Evolutionary conservation across 768 basidiomycete genomes (phyloP).

Genomic region (Mycena alexandri): DNA sequence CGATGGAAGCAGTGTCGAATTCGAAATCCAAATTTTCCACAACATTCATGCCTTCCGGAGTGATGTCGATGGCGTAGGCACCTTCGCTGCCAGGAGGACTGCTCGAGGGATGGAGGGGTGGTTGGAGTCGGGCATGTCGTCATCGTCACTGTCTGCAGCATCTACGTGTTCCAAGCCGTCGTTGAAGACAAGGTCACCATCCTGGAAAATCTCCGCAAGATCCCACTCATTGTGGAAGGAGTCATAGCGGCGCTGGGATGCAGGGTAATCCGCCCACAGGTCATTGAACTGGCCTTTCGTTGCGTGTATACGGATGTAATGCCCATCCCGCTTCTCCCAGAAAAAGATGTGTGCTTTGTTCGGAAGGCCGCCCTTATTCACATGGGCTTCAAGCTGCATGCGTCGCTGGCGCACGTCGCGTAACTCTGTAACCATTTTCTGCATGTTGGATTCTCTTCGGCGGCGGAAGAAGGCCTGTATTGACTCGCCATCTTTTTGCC

Average conservation of each 20-base stretch:
- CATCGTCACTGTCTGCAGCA: too few relatives aligned
- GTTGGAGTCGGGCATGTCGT: too few relatives aligned
- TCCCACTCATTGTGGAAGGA: constrained; percentile 23
- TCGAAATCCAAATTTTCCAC: too few relatives aligned
- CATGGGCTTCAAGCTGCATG: not conserved
- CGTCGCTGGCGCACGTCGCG: not conserved
- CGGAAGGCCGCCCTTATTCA: not conserved
- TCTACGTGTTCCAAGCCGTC: too few relatives aligned
- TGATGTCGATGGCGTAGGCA: too few relatives aligned
- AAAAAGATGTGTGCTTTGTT: not conserved
- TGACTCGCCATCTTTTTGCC: constrained; percentile 5
- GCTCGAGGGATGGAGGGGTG: too few relatives aligned
- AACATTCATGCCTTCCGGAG: too few relatives aligned
- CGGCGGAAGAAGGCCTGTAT: constrained; percentile 4
- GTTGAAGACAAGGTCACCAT: too few relatives aligned
- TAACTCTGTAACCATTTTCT: not conserved
- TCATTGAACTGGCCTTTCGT: not conserved
- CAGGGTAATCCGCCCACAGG: constrained; percentile 6
- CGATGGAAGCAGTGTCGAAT: too few relatives aligned
- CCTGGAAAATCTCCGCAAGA: not conserved
- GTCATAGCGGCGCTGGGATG: constrained; percentile 16
- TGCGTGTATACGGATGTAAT: constrained; percentile 1
- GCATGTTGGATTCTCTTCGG: not conserved
- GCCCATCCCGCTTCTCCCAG: constrained; percentile 8
- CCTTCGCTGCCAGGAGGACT: too few relatives aligned